These are phyloP conservation scores for Chaetomium olivaceum DNA, from an alignment of 2,329 filamentous ascomycete species.

Conservation along the genomic window DNA sequence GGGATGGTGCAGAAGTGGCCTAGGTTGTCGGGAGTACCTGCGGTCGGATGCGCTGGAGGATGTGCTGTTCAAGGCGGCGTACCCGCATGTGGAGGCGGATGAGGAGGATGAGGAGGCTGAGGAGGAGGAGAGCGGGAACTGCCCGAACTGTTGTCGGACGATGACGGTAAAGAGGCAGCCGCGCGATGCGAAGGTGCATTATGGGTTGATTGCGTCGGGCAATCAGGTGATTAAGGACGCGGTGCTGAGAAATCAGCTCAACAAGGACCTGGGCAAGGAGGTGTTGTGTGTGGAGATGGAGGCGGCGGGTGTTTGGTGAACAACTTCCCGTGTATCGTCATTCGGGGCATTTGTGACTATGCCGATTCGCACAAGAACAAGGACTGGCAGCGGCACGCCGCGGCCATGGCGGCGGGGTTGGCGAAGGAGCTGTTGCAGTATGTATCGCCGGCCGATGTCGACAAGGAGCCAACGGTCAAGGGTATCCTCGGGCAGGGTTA, in stretches of 20 bases:
- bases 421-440: not conserved
- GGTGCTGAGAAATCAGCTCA: no score
- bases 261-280: not conserved
- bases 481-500: not conserved
- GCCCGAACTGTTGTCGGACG: not conserved
- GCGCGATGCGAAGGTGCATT: not conserved
- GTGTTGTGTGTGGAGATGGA: not conserved
- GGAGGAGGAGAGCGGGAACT: no score
- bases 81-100: not conserved
- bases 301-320: not conserved
- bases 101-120: no score
- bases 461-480: not conserved
- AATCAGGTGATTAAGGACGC: not conserved
- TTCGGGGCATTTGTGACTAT: constrained; percentile 3
- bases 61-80: not conserved
- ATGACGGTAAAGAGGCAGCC: not conserved
- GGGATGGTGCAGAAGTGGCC: not conserved
- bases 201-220: constrained; percentile 1
- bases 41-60: not conserved
- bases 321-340: not conserved
- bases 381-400: not conserved
- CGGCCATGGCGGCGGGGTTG: not conserved
- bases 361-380: constrained; percentile 7
- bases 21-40: not conserved
- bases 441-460: not conserved